These are phyloP conservation scores for Cyberlindnera xishuangbannaensis DNA, from an alignment of 805 yeast genomes.

Conservation along the genomic window DNA sequence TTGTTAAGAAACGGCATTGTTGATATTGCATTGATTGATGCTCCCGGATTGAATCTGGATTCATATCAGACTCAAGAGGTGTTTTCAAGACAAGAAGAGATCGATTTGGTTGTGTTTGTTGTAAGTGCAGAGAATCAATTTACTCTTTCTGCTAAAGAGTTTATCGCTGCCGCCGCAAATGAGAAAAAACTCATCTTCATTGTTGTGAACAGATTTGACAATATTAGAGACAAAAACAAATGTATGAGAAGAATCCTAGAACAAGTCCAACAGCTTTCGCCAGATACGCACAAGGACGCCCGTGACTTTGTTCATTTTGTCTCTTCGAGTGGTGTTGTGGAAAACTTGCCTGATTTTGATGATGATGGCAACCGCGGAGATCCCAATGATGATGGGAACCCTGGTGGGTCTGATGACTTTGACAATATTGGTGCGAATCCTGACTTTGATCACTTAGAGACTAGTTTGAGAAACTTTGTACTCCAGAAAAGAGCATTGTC, in stretches of 20 bases:
- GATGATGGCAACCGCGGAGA: conserved; percentile 34
- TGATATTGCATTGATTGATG: conserved; percentile 89
- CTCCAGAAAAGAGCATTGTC: conserved; percentile 86
- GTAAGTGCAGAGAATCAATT: conserved; percentile 95
- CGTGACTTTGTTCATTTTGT: conserved; percentile 93
- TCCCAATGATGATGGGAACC: conserved; percentile 28
- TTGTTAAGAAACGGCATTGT: conserved; percentile 83
- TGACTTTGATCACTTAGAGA: conserved; percentile 79
- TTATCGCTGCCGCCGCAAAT: conserved; percentile 81
- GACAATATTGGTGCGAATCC: conserved; percentile 35
- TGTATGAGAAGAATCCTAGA: conserved; percentile 74
- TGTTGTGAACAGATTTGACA: conserved; percentile 90
- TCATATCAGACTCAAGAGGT: conserved; percentile 92
- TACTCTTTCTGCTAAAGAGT: conserved; percentile 90
- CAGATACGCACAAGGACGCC: conserved; percentile 85
- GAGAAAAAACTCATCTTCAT: conserved; percentile 91
- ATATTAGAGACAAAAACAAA: conserved; percentile 70
- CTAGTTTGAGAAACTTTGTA: conserved; percentile 77
- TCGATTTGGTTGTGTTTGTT: conserved; percentile 92
- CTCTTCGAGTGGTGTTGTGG: conserved; percentile 48
- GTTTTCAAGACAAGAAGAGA: conserved; percentile 93
- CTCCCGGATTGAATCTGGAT: conserved; percentile 94
- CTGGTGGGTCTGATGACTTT: conserved; percentile 20
- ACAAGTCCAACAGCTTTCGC: conserved; percentile 80
- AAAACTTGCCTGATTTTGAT: conserved; percentile 32